Conservation (phyloP, 2,329 filamentous ascomycete species). For the Aspergillus sp. region DNA sequence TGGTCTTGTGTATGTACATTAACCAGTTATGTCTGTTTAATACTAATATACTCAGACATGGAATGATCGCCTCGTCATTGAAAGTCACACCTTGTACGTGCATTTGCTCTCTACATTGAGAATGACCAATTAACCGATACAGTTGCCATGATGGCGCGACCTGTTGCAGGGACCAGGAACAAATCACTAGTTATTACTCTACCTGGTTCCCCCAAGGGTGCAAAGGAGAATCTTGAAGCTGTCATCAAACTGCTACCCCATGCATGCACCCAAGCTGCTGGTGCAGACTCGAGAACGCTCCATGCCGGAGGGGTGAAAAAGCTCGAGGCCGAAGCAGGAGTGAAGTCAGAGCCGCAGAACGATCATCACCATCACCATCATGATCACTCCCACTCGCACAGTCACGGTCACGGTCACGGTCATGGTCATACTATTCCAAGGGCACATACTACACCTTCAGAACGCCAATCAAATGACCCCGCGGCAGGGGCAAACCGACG, state of each 20-base stretch:
- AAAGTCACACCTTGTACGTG: conserved; percentile 82
- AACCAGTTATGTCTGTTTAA: background rate
- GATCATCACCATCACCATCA: conserved; percentile 39
- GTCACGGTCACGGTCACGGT: conserved; percentile 56
- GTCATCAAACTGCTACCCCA: conserved; percentile 89
- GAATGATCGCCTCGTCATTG: conserved; percentile 84
- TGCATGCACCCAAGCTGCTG: conserved; percentile 86
- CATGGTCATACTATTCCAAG: conserved; percentile 65
- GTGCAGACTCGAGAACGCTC: conserved; percentile 74
- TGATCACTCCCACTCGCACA: conserved; percentile 55
- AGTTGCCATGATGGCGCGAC: conserved; percentile 97
- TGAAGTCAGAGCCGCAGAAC: conserved; percentile 38
- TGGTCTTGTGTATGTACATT: conserved; percentile 67
- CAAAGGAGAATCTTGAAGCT: conserved; percentile 86
- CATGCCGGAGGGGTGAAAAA: conserved; percentile 81
- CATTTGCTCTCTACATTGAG: too few species aligned
- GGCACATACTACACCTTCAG: conserved; percentile 68
- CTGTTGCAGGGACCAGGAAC: conserved; percentile 83
- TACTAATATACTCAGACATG: conserved; percentile 59
- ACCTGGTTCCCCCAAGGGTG: conserved; percentile 92
- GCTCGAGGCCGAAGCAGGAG: conserved; percentile 78
- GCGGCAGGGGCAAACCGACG: conserved; percentile 63
- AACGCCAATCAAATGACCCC: conserved; percentile 61
- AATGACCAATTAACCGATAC: conserved; percentile 18
- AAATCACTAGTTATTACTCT: conserved; percentile 82